These are phyloP conservation scores for Euptelea pleiosperma DNA, from an alignment of 164 flowering plant species.

Conservation along the genomic window DNA sequence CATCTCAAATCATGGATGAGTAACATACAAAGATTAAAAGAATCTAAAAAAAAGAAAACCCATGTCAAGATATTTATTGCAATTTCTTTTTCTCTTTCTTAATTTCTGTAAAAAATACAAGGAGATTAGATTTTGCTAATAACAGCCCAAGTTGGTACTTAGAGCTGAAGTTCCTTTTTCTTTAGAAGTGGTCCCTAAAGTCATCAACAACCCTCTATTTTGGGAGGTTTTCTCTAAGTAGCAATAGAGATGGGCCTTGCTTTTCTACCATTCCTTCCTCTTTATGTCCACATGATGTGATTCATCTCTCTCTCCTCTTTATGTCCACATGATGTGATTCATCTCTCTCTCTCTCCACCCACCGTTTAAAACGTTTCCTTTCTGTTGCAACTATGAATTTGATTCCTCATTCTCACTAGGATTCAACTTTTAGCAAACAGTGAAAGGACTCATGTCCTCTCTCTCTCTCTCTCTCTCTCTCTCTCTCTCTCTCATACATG, in stretches of 20 bases:
- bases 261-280: not conserved
- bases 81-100: not conserved
- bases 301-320: conserved; percentile 21
- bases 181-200: conserved; percentile 17
- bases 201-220: conserved; percentile 8
- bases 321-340: no score
- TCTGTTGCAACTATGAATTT: conserved; percentile 12
- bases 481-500: no score
- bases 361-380: conserved; percentile 1
- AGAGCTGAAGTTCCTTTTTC: conserved; percentile 6
- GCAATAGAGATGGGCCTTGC: conserved; percentile 11
- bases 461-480: no score
- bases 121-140: conserved; percentile 16
- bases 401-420: conserved; percentile 12
- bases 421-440: conserved; percentile 9
- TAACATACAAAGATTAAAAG: not conserved
- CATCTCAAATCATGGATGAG: not conserved
- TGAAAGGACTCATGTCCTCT: conserved; percentile 6
- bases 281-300: conserved; percentile 6
- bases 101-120: no score
- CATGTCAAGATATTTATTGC: not conserved
- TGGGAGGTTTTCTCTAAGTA: conserved; percentile 7
- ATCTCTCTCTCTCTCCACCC: conserved; percentile 9
- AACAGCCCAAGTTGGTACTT: conserved; percentile 8
- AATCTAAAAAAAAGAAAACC: not conserved